Evolutionary conservation across 169 alveolate species (phyloP).

Genomic region (Toxoplasma gondii): DNA sequence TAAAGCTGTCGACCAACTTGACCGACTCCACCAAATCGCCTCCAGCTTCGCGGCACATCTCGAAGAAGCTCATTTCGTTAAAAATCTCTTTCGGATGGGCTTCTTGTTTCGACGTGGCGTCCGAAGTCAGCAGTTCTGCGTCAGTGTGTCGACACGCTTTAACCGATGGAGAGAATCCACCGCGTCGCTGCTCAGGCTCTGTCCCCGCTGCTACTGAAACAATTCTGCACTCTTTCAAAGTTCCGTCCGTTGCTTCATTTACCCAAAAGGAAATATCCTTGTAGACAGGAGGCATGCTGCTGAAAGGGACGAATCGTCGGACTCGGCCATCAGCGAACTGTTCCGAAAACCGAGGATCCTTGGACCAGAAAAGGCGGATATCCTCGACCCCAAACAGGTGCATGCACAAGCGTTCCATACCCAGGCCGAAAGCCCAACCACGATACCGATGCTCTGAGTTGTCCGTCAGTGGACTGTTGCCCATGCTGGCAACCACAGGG

Average conservation of each 20-base stretch:
- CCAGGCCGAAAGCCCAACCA: conserved; percentile 91
- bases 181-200: too few species aligned
- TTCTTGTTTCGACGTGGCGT: not conserved
- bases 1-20: conserved; percentile 77
- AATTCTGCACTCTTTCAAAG: not conserved
- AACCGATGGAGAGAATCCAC: too few species aligned
- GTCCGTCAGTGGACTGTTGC: conserved; percentile 67
- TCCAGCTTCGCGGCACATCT: conserved; percentile 71
- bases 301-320: conserved; percentile 80
- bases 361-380: conserved; percentile 86
- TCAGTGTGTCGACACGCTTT: too few species aligned
- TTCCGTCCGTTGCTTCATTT: conserved; percentile 43
- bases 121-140: too few species aligned
- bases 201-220: too few species aligned
- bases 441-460: conserved; percentile 36
- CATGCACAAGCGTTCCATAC: conserved; percentile 88
- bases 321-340: conserved; percentile 81
- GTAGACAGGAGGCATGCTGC: conserved; percentile 84
- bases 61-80: conserved; percentile 66
- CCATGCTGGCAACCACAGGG: not conserved
- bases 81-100: not conserved
- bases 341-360: conserved; percentile 79
- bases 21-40: conserved; percentile 86
- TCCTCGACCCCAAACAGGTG: conserved; percentile 83
- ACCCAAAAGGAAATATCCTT: conserved; percentile 87